Evolutionary conservation across 1,284 basidiomycete genomes (phyloP), one percentile per base, ranked within the genome.

Genomic region (Uromyces viciae-fabae): DNA sequence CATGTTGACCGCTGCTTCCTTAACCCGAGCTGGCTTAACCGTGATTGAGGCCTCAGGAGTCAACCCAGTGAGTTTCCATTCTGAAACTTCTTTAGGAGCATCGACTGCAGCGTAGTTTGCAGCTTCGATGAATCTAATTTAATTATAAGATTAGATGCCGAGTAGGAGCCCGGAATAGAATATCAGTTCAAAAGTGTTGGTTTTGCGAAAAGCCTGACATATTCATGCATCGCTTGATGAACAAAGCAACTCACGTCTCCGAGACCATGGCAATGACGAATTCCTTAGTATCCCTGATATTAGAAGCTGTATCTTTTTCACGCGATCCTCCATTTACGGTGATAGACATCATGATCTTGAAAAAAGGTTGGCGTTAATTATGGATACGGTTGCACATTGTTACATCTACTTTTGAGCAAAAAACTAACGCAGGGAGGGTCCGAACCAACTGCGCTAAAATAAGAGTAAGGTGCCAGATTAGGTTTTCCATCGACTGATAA

Each of bases 261-360:
- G 90, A 91, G 83, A 94, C 91, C 82, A 94, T 91, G 84, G 90
- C 92, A 62, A 92, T 90, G 8, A 90, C 91, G 85, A 94, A 94
- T 84, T 91, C 88, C 83, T 90, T 90, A 5, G 90, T 91, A 0
- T 87, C 86, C 66, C 89, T 86, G 83, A 93, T 91, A 84, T 93
- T 93, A 80, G 88, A 87, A 71, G 90, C 88, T 0, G 91, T 91
- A 84, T 94, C 91, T 86, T 91, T 71, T 28, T 91, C 62, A 87
- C 85, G 36, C 87, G 86, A n/a, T 86, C 85, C 52, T 42, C 33
- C 17, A 40, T 28, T 43, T n/a, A 69, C 81, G 25, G 81, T 82
- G 64, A 54, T 49, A 28, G 82, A 82, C 22, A 82, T 62, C 58
- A 76, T 77, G 74, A 81, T 56, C 81, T 81, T 36, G 25, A 3